Conservation (phyloP, 2,329 filamentous ascomycete species). For the Myotisia sp. region DNA sequence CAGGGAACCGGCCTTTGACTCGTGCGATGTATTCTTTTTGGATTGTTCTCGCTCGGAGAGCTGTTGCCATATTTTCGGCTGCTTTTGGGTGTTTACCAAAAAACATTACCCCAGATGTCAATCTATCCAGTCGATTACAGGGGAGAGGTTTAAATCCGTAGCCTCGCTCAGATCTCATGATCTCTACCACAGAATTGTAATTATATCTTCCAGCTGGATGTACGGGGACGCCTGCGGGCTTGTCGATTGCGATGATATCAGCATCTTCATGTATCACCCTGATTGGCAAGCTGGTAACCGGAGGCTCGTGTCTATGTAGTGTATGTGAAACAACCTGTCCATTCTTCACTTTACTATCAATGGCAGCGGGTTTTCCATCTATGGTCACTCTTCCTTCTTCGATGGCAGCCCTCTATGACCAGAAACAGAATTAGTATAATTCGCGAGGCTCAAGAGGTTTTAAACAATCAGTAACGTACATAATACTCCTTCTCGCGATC, state of each 20-base stretch:
- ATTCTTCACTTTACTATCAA: constrained; percentile 63
- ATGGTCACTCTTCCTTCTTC: constrained; percentile 62
- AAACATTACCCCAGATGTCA: constrained; percentile 98
- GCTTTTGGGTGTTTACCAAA: constrained; percentile 73
- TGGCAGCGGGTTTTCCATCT: constrained; percentile 57
- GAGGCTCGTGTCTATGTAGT: constrained; percentile 87
- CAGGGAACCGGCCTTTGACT: constrained; percentile 81
- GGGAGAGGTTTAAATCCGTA: constrained; percentile 49
- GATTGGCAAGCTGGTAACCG: constrained; percentile 68
- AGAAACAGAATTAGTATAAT: neutral
- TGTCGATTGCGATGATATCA: constrained; percentile 91
- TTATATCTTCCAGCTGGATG: constrained; percentile 92
- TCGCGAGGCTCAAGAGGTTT: neutral
- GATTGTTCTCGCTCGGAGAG: constrained; percentile 68
- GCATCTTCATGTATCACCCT: constrained; percentile 80
- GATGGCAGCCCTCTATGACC: constrained; percentile 59
- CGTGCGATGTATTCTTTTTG: constrained; percentile 91
- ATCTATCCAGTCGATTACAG: constrained; percentile 82
- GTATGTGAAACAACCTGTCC: constrained; percentile 88
- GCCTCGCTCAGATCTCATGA: constrained; percentile 64
- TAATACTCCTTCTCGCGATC: constrained; percentile 82
- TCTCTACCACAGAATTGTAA: constrained; percentile 87
- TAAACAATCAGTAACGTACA: constrained; percentile 32
- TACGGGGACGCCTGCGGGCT: constrained; percentile 86
- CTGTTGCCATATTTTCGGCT: constrained; percentile 59